Base-by-base conservation (phyloP, 768 basidiomycete species). In the Kwoniella sp. region DNA sequence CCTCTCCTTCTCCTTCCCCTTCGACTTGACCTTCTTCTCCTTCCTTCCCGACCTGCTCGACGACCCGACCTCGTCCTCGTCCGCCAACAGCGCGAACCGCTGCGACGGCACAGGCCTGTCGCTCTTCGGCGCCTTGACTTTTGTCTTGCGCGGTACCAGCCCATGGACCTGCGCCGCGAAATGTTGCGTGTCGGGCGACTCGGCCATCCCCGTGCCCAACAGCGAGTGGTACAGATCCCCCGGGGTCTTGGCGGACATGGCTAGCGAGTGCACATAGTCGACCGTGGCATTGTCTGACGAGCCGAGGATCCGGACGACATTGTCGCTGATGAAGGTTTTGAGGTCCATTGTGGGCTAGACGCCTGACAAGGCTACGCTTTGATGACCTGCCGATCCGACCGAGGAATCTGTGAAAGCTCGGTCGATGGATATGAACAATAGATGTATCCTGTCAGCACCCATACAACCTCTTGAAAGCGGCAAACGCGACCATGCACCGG, bases 231-330 rank as follows among this genome's bases (percentile, higher is more conserved):
- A 89, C 32, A 96, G 81, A 36, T 80, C 80, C 33, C 88, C 85
- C 10, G 88, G 80, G 8, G 85, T 82, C 73, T 92, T 92, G 47
- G 89, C 80, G 49, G 86, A 84, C 3, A 86, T 83, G n/a, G 88
- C 89, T 85, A 63, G 84, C 42, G 88, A 88, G 71, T 88, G 78
- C 29, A 95, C 85, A 73, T 84, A 95, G 77, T 89, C 85, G 61
- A 89, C 82, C 55, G 86, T 88, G 59, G 82, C 88, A 59, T 80
- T 79, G 75, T 93, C 87, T 19, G 90, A 84, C 39, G 88, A 80
- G 49, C 87, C 87, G 63, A 92, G 86, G 62, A 90, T 80, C 48
- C 64, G 50, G 43, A 76, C 64, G 19, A 75, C 69, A 60, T 76
- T 74, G 55, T 76, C 73, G 53, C 64, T 65, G 36, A 76, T 75